Base-by-base conservation (phyloP, 352 stramenopile genomes). In the Globisporangium carolinianum region DNA sequence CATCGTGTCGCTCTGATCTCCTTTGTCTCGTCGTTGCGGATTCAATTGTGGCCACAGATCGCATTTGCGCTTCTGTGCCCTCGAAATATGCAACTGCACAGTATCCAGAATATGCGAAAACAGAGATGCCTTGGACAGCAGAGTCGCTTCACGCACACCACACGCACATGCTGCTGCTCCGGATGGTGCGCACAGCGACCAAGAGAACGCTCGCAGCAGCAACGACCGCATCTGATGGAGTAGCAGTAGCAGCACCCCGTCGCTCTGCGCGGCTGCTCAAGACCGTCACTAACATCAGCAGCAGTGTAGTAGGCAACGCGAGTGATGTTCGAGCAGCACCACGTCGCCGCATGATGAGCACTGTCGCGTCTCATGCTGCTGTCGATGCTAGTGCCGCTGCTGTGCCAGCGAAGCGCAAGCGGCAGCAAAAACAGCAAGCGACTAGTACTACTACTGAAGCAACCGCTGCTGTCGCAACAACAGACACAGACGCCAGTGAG, bases 1-100 rank as follows among this genome's bases (percentile, higher is more conserved):
- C 76, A 86, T 86, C 41, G 63, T 62, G 53, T 51, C 54, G 32
- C 47, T 49, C 47, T 51, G 10, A 6, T 50, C 10, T 49, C 17
- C 12, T 17, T 47, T 46, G 48, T 24, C 39, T 49, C 12, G 37
- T 53, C 41, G 37, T 42, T 3, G 39, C 52, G 50, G 46, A 59
- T 63, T 63, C 43, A 51, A 15, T 63, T 53, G 42, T 63, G 46
- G 2, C 45, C 45, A 49, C 45, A 49, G 45, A 49, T 18, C 45
- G 14, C 12, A 0, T 10, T 11, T 11, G 45, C 6, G 42, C 11
- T 47, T 15, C 42, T 15, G 14, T 10, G 11, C 42, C 17, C 12
- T 15, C 42, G 3, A 11, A 17, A 3, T 9, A 49, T 49, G 45
- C 45, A 35, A 49, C 11, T 35, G 0, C 2, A 3, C 15, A 17